Percentiles rank a stretch among this genome's conserved stretches.
These are phyloP conservation scores for Salvia rosmarinus DNA, from an alignment of 257 asterid genomes.

Conservation along the genomic window DNA sequence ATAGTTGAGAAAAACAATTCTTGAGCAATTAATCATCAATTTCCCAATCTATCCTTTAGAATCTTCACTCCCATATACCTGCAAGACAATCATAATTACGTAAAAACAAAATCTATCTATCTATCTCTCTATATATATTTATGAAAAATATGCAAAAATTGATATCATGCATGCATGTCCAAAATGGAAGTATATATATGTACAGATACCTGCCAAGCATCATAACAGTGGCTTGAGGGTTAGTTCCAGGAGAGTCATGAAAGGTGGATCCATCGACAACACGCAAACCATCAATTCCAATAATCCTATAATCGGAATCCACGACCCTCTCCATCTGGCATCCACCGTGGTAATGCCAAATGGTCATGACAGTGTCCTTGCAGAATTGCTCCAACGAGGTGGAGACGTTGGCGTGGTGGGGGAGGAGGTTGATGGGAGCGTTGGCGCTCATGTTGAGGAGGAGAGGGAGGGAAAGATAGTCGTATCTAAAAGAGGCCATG, in stretches of 20 bases:
- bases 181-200: background rate
- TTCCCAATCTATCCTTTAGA: conserved; percentile 51
- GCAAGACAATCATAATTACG: conserved; percentile 16
- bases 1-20: background rate
- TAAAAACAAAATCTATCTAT: background rate
- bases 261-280: conserved; percentile 92
- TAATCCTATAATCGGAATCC: conserved; percentile 57
- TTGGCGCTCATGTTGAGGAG: conserved; percentile 78
- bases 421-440: conserved; percentile 66
- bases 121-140: too few species aligned
- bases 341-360: conserved; percentile 96
- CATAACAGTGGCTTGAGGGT: conserved; percentile 95
- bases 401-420: conserved; percentile 59
- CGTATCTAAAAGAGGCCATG: conserved; percentile 53
- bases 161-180: background rate
- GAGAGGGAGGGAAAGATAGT: conserved; percentile 41
- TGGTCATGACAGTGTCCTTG: conserved; percentile 85
- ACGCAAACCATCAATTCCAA: conserved; percentile 61
- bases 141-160: too few species aligned
- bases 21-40: conserved; percentile 11
- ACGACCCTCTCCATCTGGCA: conserved; percentile 73
- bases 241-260: conserved; percentile 73
- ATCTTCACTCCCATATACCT: conserved; percentile 87
- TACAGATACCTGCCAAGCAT: conserved; percentile 76
- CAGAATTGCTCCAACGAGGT: conserved; percentile 79